Evolutionary conservation across 176 grass and related monocot species (phyloP), one percentile per base, ranked within the genome.

Genomic region (Oryza nivara): DNA sequence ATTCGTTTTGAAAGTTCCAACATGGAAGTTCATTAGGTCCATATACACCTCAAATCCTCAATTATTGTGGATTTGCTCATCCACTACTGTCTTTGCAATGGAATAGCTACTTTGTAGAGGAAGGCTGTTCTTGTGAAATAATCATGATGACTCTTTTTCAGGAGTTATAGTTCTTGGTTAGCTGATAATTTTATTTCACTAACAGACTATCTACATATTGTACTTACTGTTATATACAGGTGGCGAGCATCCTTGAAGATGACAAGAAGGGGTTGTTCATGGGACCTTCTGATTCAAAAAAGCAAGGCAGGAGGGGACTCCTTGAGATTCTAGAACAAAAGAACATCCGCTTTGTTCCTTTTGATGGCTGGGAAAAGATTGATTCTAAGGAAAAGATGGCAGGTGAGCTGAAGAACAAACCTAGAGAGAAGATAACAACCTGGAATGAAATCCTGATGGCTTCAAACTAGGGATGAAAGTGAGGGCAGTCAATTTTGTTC

Each of bases 211-310:
- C 11, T 26, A 14, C n/a, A 15, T 23, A 12, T 3, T 25, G 3
- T 80, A 19, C 45, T 65, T 82, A 17, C 60, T 44, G 14, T 61
- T 32, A 63, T 32, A 79, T 65, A 71, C 79, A 95, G 95, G 95
- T 95, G 70, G 84, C 82, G 22, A 95, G 82, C 68, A 98, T 98
- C 56, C 69, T 98, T 74, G 92, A 98, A 79, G 95, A 98, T 77
- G 76, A 90, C 26, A 85, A 67, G 41, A 91, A 93, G 58, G 85
- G 89, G 4, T 25, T 82, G 32, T 13, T 91, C 22, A 66, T 16
- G 19, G 0, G 44, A 19, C 13, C 41, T 20, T 13, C 41, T 20
- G 72, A 23, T 67, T 75, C 64, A 7, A 73, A 84, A 47, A 91
- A 90, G 79, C 70, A 68, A 78, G 96, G 93, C 45, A 88, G 93